Evolutionary conservation across 2,329 filamentous ascomycete species (phyloP).

Genomic region (Emericellopsis atlantica): DNA sequence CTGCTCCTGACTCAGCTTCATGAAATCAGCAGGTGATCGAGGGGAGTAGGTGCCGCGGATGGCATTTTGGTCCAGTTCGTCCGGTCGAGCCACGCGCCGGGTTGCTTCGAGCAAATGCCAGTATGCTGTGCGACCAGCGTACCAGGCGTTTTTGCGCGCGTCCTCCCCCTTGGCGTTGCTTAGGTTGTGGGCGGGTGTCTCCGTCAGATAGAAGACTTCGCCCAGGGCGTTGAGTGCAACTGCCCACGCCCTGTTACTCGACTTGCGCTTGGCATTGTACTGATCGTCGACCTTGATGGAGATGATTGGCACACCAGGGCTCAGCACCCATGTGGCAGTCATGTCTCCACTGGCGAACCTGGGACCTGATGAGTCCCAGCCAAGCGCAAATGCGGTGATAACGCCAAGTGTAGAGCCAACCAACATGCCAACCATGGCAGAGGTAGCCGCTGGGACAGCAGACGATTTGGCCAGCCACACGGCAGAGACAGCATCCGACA

Average conservation of each 20-base stretch:
- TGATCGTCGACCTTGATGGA: slow-evolving; percentile 73
- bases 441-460: slow-evolving; percentile 56
- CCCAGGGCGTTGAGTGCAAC: slow-evolving; percentile 87
- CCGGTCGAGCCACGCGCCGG: slow-evolving; percentile 55
- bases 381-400: slow-evolving; percentile 70
- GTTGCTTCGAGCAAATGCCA: slow-evolving; percentile 77
- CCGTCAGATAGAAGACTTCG: slow-evolving; percentile 75
- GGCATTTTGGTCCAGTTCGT: slow-evolving; percentile 58
- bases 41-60: slow-evolving; percentile 69
- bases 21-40: slow-evolving; percentile 60
- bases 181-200: slow-evolving; percentile 47
- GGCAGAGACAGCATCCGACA: slow-evolving; percentile 59
- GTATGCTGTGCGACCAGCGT: slow-evolving; percentile 61
- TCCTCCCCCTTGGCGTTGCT: slow-evolving; percentile 39
- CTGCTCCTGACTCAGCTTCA: slow-evolving; percentile 59
- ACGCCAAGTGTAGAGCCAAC: slow-evolving; percentile 75
- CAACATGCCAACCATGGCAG: slow-evolving; percentile 70
- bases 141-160: slow-evolving; percentile 60
- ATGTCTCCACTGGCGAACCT: slow-evolving; percentile 62
- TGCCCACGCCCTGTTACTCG: slow-evolving; percentile 70
- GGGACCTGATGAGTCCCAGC: slow-evolving; percentile 41
- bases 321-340: slow-evolving; percentile 79
- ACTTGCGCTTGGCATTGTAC: slow-evolving; percentile 59
- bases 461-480: slow-evolving; percentile 86
- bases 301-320: slow-evolving; percentile 86